Percentiles rank a stretch among this genome's conserved stretches.
Conservation (phyloP, 164 flowering plant species). For the Chimonanthus praecox region DNA sequence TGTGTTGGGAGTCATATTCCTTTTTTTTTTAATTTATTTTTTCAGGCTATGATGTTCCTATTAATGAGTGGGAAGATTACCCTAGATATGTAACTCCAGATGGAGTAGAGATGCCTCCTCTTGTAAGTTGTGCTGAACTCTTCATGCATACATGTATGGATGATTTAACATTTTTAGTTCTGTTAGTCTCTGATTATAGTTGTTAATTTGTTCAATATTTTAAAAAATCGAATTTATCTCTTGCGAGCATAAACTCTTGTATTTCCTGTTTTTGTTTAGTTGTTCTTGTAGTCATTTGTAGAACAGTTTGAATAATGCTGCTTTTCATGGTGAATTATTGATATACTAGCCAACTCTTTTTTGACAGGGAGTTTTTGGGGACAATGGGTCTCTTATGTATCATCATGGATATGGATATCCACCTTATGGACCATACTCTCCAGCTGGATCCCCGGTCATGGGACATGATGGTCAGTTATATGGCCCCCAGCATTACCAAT, state of each 20-base stretch:
- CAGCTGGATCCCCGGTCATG: slow-evolving; percentile 58
- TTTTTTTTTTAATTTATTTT: slow-evolving; percentile 2
- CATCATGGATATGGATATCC: slow-evolving; percentile 68
- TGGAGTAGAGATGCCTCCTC: slow-evolving; percentile 56
- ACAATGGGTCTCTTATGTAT: slow-evolving; percentile 55
- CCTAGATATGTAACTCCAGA: slow-evolving; percentile 50
- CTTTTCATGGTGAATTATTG: neutral
- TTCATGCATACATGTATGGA: neutral
- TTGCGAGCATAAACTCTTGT: neutral
- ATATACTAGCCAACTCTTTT: neutral
- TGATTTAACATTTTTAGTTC: neutral
- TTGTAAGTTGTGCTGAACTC: slow-evolving; percentile 30
- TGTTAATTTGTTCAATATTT: neutral
- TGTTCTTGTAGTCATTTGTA: neutral
- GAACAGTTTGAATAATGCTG: neutral
- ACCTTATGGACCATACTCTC: slow-evolving; percentile 68
- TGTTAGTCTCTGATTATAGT: neutral
- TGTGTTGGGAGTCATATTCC: neutral
- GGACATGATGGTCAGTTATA: slow-evolving; percentile 82
- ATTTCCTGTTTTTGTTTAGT: too few relatives aligned
- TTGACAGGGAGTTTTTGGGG: slow-evolving; percentile 61
- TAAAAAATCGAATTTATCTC: neutral
- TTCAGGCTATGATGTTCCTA: slow-evolving; percentile 55
- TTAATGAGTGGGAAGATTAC: slow-evolving; percentile 56
- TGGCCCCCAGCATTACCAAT: slow-evolving; percentile 78